A percentile compares a stretch with the other conserved stretches of the same genome.
phyloP scores from a whole-genome alignment of 140 eudicot species.

The Artemisia princeps region DNA sequence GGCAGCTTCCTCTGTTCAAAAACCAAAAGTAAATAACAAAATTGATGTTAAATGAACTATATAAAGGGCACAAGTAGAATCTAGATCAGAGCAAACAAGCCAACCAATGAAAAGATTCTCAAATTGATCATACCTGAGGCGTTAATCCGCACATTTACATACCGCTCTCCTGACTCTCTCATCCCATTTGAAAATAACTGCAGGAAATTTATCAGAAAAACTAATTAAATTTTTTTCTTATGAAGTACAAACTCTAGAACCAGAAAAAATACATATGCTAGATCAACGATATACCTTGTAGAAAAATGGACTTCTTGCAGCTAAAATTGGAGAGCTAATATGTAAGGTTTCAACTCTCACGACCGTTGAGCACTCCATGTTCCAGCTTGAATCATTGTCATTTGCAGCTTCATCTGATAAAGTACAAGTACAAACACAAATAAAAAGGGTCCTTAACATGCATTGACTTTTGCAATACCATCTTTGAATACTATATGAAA shows the following conservation, averaged over 20 bases:
- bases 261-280: conserved; percentile 5
- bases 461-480: no score
- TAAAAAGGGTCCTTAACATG: no score
- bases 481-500: no score
- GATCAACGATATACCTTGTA: conserved; percentile 46
- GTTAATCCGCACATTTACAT: conserved; percentile 48
- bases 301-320: conserved; percentile 76
- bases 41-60: not conserved
- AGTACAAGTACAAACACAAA: conserved; percentile 1
- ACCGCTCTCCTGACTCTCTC: conserved; percentile 43
- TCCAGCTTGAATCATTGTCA: conserved; percentile 28
- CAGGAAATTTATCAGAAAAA: conserved; percentile 4
- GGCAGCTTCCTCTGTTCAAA: conserved; percentile 71
- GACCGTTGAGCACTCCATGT: conserved; percentile 37
- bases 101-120: not conserved
- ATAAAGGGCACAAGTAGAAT: not conserved
- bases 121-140: conserved; percentile 39
- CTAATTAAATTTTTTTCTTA: conserved; percentile 6
- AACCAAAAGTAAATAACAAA: conserved; percentile 2
- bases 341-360: conserved; percentile 49
- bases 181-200: conserved; percentile 71
- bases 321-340: conserved; percentile 84
- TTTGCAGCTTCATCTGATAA: conserved; percentile 33
- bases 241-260: not conserved
- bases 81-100: no score